A percentile compares a stretch with the other conserved stretches of the same genome.
Evolutionary conservation across 176 grass and related monocot genomes (phyloP).

Genomic region (Carex littledalei): DNA sequence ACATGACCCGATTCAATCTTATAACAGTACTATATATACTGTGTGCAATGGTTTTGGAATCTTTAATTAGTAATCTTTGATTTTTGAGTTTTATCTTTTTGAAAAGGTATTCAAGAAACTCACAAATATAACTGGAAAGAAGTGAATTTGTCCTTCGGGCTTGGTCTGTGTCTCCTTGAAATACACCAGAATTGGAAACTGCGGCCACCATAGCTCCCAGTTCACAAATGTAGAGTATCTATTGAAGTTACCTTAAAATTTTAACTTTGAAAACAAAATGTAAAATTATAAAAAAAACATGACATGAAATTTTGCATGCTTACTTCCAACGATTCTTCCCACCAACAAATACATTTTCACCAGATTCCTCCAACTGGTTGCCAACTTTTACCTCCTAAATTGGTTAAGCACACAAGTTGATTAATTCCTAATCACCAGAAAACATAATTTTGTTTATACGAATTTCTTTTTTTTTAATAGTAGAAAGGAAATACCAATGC

Average conservation of each 20-base stretch:
- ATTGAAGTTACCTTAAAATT: background rate
- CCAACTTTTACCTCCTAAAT: slow-evolving; percentile 82
- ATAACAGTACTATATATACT: background rate
- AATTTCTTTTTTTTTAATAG: slow-evolving; percentile 12
- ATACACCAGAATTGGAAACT: slow-evolving; percentile 76
- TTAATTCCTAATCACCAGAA: background rate
- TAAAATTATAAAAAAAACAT: background rate
- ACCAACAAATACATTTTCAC: slow-evolving; percentile 92
- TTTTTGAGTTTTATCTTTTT: background rate
- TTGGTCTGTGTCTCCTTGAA: slow-evolving; percentile 95
- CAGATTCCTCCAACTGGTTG: slow-evolving; percentile 55
- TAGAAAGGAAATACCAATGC: slow-evolving; percentile 60
- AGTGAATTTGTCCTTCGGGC: slow-evolving; percentile 86
- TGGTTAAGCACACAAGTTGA: slow-evolving; percentile 11
- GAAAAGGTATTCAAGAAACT: slow-evolving; percentile 3
- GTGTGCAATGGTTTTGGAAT: background rate
- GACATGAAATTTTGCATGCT: slow-evolving; percentile 6
- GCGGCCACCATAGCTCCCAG: slow-evolving; percentile 92
- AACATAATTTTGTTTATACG: background rate
- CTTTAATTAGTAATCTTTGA: background rate
- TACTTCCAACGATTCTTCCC: slow-evolving; percentile 97
- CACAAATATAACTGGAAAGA: slow-evolving; percentile 96
- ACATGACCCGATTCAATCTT: too few species aligned
- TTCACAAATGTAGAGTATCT: slow-evolving; percentile 91
- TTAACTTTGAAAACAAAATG: background rate